These are phyloP conservation scores for Paspalum vaginatum DNA, from an alignment of 176 grass and related monocot species.

Conservation along the genomic window DNA sequence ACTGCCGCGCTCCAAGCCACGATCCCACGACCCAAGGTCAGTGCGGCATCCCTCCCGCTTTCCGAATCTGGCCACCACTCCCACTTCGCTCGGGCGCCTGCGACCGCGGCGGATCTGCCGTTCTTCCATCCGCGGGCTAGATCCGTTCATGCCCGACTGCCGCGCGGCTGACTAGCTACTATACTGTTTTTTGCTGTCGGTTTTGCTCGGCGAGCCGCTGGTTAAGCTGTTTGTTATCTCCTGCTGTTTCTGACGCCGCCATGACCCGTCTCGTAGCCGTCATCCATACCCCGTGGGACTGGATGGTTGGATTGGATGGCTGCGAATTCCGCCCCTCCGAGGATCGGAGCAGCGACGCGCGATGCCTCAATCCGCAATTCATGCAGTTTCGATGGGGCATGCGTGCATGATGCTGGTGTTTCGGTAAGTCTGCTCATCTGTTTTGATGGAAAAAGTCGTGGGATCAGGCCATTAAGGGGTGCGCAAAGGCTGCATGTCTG, in stretches of 20 bases:
- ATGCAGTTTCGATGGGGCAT: neutral
- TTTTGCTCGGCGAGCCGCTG: neutral
- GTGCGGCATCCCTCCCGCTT: neutral
- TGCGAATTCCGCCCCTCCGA: neutral
- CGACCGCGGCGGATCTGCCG: slow-evolving; percentile 12
- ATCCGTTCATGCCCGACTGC: neutral
- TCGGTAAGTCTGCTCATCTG: neutral
- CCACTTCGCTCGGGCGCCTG: neutral
- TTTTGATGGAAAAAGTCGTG: neutral
- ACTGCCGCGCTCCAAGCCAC: neutral
- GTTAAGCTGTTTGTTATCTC: slow-evolving; percentile 9
- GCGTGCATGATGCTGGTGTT: neutral
- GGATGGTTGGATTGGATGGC: neutral
- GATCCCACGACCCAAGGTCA: slow-evolving; percentile 11
- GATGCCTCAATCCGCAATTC: neutral
- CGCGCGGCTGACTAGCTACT: neutral
- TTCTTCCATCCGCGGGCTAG: neutral
- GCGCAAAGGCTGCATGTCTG: neutral
- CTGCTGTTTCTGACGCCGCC: slow-evolving; percentile 4
- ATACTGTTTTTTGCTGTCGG: neutral
- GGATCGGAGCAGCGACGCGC: neutral
- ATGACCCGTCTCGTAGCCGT: neutral
- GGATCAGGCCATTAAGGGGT: neutral
- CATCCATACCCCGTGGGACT: neutral
- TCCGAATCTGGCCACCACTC: neutral